These are phyloP conservation scores for Talaromyces funiculosus DNA, from an alignment of 2,329 filamentous ascomycete genomes.

Conservation along the genomic window DNA sequence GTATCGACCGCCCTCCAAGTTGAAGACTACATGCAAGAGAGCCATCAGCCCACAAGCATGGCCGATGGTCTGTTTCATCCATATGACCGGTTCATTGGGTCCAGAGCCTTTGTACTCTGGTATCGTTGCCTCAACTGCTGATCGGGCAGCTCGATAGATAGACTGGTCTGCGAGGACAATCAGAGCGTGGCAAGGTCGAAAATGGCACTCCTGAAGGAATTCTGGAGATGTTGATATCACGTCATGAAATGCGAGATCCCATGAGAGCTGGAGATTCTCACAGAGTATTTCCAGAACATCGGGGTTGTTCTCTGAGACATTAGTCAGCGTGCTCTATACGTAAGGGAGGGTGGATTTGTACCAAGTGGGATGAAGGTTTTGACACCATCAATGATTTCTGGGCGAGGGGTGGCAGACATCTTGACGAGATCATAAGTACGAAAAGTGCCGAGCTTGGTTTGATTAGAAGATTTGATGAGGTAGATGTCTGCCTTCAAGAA, in stretches of 20 bases:
- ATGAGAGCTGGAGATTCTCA: slow-evolving; percentile 45
- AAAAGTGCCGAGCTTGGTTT: background rate
- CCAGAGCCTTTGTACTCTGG: slow-evolving; percentile 43
- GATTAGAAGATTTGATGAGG: background rate
- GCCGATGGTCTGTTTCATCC: slow-evolving; percentile 56
- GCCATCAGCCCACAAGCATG: slow-evolving; percentile 57
- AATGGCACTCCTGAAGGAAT: slow-evolving; percentile 46
- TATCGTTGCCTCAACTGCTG: background rate
- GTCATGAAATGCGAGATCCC: slow-evolving; percentile 48
- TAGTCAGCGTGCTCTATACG: slow-evolving; percentile 15
- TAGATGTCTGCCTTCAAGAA: background rate
- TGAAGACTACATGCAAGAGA: slow-evolving; percentile 50
- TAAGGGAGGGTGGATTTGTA: slow-evolving; percentile 11
- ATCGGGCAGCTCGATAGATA: slow-evolving; percentile 8
- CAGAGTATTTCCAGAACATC: slow-evolving; percentile 48
- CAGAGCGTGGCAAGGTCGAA: slow-evolving; percentile 50
- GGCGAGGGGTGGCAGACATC: slow-evolving; percentile 1
- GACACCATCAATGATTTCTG: slow-evolving; percentile 23
- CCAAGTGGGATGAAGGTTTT: slow-evolving; percentile 32
- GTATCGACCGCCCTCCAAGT: slow-evolving; percentile 29
- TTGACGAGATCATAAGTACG: background rate
- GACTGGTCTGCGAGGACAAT: background rate
- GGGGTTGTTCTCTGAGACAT: slow-evolving; percentile 50
- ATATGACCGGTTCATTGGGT: slow-evolving; percentile 48
- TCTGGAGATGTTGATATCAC: slow-evolving; percentile 49